A percentile compares a stretch with the other conserved stretches of the same genome.
These are phyloP conservation scores for Pleurotus platypus DNA, from an alignment of 768 basidiomycete species.

Conservation along the genomic window DNA sequence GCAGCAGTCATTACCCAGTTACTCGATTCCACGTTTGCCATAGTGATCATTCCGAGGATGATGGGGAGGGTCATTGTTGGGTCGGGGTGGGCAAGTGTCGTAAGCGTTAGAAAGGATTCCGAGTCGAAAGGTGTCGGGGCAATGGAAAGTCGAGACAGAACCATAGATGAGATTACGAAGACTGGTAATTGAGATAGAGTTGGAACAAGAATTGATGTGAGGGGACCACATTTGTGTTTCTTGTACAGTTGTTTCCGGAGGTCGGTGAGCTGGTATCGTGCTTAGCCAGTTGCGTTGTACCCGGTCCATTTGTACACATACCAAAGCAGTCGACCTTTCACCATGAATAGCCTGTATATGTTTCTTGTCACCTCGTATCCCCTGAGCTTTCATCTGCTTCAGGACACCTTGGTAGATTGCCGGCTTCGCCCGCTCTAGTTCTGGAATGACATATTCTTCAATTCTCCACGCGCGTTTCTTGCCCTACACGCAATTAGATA, in stretches of 20 bases:
- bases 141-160: constrained; percentile 51
- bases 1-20: constrained; percentile 67
- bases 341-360: constrained; percentile 44
- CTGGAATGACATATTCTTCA: constrained; percentile 60
- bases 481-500: constrained; percentile 37
- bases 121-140: constrained; percentile 69
- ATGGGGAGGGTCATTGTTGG: constrained; percentile 69
- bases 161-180: constrained; percentile 62
- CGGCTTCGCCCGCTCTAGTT: constrained; percentile 46
- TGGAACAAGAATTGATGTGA: constrained; percentile 56
- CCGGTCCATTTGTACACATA: constrained; percentile 22
- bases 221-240: constrained; percentile 53
- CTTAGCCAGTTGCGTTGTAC: no score
- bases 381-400: constrained; percentile 51
- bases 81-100: constrained; percentile 68
- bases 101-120: constrained; percentile 73
- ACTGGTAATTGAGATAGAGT: constrained; percentile 67
- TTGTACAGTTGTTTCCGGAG: constrained; percentile 59
- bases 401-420: constrained; percentile 37
- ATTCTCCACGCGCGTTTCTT: constrained; percentile 55
- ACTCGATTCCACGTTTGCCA: constrained; percentile 78
- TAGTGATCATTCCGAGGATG: constrained; percentile 64
- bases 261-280: constrained; percentile 38
- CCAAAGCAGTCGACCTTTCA: constrained; percentile 45
- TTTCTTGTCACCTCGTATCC: constrained; percentile 53